These are phyloP conservation scores for Syzygium aqueum DNA, from an alignment of 345 rosid species.

Conservation along the genomic window DNA sequence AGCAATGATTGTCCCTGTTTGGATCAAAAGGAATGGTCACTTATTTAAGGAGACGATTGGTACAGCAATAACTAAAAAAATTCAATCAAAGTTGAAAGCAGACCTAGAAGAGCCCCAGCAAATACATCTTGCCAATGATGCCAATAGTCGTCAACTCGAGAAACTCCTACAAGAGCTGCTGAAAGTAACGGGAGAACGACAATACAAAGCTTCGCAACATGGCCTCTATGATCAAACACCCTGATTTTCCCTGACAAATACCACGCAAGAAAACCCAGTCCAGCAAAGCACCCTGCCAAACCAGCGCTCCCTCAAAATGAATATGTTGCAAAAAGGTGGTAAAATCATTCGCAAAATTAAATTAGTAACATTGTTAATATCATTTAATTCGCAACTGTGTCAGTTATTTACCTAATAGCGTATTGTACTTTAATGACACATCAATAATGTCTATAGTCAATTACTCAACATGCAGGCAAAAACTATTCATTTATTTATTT, in stretches of 20 bases:
- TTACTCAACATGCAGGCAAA: neutral
- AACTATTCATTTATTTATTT: neutral
- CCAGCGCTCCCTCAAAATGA: conserved; percentile 6
- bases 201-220: conserved; percentile 81
- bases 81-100: neutral
- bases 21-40: neutral
- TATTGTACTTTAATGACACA: neutral
- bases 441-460: neutral
- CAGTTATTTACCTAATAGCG: neutral
- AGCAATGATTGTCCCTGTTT: conserved; percentile 34
- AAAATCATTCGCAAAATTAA: neutral
- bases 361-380: neutral
- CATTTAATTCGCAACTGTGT: neutral
- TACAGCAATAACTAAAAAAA: neutral
- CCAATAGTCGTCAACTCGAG: conserved; percentile 94
- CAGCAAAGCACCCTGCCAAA: conserved; percentile 84
- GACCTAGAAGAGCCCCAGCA: conserved; percentile 78
- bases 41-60: neutral
- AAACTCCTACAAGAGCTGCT: conserved; percentile 74
- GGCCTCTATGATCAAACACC: conserved; percentile 74
- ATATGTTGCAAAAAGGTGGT: neutral
- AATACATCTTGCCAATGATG: conserved; percentile 98
- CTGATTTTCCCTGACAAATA: conserved; percentile 75
- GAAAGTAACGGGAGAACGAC: conserved; percentile 57
- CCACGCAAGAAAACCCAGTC: conserved; percentile 63